These are phyloP conservation scores for Arthroderma uncinatum DNA, from an alignment of 2,329 filamentous ascomycete genomes.

Conservation along the genomic window DNA sequence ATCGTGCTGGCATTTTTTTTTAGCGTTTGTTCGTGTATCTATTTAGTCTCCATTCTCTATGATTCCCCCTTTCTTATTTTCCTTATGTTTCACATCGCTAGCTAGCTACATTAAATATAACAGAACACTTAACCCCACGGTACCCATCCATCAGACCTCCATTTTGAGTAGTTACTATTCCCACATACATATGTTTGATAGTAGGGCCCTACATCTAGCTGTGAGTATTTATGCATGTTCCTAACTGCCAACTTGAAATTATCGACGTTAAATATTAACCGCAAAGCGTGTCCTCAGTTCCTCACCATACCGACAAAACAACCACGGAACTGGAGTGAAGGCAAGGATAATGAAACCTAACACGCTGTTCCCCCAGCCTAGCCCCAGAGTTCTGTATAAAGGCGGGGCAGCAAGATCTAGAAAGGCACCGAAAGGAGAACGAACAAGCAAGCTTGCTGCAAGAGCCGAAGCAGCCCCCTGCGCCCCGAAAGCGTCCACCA, in stretches of 20 bases:
- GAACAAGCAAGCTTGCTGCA: slow-evolving; percentile 42
- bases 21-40: neutral
- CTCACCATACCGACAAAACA: slow-evolving; percentile 32
- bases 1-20: neutral
- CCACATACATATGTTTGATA: too few species aligned
- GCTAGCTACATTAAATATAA: neutral
- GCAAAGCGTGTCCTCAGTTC: slow-evolving; percentile 29
- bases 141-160: too few species aligned
- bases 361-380: slow-evolving; percentile 50
- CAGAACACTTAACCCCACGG: neutral
- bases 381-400: slow-evolving; percentile 52
- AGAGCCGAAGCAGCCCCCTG: slow-evolving; percentile 27
- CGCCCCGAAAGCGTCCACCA: slow-evolving; percentile 44
- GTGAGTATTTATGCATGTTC: too few species aligned
- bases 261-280: neutral
- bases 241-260: too few species aligned
- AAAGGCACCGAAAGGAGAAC: slow-evolving; percentile 43
- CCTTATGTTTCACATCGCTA: neutral
- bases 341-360: slow-evolving; percentile 42
- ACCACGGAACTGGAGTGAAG: slow-evolving; percentile 34
- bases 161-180: too few species aligned
- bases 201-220: too few species aligned
- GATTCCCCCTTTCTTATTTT: slow-evolving; percentile 1
- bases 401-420: slow-evolving; percentile 39
- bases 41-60: neutral